Evolutionary conservation across 352 stramenopile genomes (phyloP).

Genomic region (Phytophthora litchii): DNA sequence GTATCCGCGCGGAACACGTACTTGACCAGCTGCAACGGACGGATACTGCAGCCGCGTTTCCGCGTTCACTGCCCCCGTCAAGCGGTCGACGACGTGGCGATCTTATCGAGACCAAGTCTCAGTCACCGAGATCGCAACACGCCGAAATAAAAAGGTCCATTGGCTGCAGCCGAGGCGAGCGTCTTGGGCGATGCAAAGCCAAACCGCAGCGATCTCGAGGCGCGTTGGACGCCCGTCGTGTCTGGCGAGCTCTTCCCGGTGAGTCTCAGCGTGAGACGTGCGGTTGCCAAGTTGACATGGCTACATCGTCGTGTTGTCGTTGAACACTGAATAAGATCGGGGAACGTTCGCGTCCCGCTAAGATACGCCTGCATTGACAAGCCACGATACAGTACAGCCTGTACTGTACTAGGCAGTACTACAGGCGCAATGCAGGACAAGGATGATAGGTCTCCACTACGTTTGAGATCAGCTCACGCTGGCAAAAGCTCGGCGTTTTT

Average conservation of each 20-base stretch:
- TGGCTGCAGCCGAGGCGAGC: neutral
- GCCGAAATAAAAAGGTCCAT: conserved; percentile 31
- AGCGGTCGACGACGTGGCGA: conserved; percentile 17
- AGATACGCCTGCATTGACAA: conserved; percentile 7
- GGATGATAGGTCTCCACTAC: neutral
- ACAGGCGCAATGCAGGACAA: neutral
- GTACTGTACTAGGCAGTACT: no score
- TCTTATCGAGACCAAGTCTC: neutral
- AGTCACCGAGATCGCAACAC: neutral
- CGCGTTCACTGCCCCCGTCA: neutral
- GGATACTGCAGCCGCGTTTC: conserved; percentile 1
- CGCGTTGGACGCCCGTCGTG: neutral
- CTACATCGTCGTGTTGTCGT: conserved; percentile 17
- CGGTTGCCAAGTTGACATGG: conserved; percentile 13
- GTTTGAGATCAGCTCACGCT: neutral
- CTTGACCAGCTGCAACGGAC: conserved; percentile 5
- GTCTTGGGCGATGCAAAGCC: neutral
- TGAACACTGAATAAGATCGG: conserved; percentile 27
- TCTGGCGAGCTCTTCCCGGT: neutral
- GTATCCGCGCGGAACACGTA: conserved; percentile 16
- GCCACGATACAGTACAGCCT: conserved; percentile 6
- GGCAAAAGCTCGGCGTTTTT: neutral
- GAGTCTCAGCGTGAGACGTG: conserved; percentile 18
- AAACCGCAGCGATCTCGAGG: conserved; percentile 1
- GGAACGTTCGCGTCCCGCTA: conserved; percentile 1